Base-by-base conservation (phyloP, 2,329 filamentous ascomycete genomes). In the Drechslerella coelobrocha region DNA sequence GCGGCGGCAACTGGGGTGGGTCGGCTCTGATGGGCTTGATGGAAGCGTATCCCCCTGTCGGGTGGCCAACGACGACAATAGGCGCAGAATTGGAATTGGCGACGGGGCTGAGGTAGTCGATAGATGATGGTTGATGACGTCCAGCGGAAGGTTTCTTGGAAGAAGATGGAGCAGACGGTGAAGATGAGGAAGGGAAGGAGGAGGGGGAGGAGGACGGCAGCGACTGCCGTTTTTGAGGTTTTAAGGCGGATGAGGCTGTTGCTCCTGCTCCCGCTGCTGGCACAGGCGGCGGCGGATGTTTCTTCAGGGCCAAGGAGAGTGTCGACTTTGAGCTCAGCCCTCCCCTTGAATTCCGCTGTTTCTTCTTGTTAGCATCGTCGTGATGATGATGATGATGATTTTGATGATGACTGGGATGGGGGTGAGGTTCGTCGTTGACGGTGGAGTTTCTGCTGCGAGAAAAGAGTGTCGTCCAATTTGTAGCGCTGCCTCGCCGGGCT, bases 11-110 rank as follows among this genome's bases (percentile, higher is more conserved):
- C 51, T 51, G 55, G 39, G 62, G 62, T 45, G 34, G 34, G 34
- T 68, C 62, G 48, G 62, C 39, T 41, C 60, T 39, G 62, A 52
- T 61, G 41, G 63, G 63, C 61, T 68, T 68, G 63, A 34, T 61
- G 26, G 63, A 68, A 43, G 56, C 51, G 63, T 68, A 56, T 34
- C 63, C 63, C 63, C 63, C 63, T 68, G 63, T 61, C 56, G 56
- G 50, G 39, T 68, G 56, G 56, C 56, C 56, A 45, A 57, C 56
- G 50, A 60, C 62, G 50, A 68, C 52, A 43, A 29, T 41, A 27
- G 50, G 34, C 34, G 34, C 23, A 10, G 52, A 23, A 24, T 31
- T 27, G n/a, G 51, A 43, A 56, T 50, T 56, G 29, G 48, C 50
- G 26, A 48, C 50, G 47, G 56, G 55, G 31, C 37, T 39, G 29